Base-by-base conservation (phyloP, 345 rosid genomes). In the Ceriops zippeliana region DNA sequence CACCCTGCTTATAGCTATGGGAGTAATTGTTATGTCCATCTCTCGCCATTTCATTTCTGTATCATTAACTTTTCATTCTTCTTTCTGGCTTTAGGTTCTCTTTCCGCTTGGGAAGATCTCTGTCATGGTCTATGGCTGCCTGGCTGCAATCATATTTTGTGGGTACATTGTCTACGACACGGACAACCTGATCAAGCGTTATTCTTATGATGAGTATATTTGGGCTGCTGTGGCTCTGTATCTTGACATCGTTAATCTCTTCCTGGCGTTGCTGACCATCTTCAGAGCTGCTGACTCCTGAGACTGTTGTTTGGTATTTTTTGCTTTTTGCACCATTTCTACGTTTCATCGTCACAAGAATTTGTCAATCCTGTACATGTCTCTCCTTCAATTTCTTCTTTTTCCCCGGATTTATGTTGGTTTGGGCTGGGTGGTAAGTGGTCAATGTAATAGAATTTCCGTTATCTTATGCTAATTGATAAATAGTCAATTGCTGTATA, bases 211-310 rank as follows among this genome's bases (percentile, higher is more conserved):
- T 67, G 96, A 91, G 15, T 89, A 91, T 52, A 89, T 91, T 28
- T 91, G 97, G 97, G 97, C 97, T 30, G 83, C 97, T 0, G 86
- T 91, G n/a, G 54, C 87, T 17, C 76, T 91, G 64, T 91, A 91
- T 71, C 78, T 91, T 22, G 97, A 91, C 62, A 81, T 89, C 73
- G 76, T 89, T 35, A 91, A 89, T 70, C 91, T 91, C 73, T 91
- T 91, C 81, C 84, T 91, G 47, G 69, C 96, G 6, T 69, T 91
- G 69, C 74, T 89, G 1, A 87, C 91, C 22, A 15, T 91, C 63
- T 87, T 89, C 81, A 86, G 97, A 77, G 97, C 97, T 2, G 85
- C 86, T 8, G 88, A 85, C 9, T 73, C 75, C 53, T 85, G 47
- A 60, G 30, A 38, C 26, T 49, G 61, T 17, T 5, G 16, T 10